Conservation (phyloP, 768 basidiomycete species). For the Hericium erinaceus region DNA sequence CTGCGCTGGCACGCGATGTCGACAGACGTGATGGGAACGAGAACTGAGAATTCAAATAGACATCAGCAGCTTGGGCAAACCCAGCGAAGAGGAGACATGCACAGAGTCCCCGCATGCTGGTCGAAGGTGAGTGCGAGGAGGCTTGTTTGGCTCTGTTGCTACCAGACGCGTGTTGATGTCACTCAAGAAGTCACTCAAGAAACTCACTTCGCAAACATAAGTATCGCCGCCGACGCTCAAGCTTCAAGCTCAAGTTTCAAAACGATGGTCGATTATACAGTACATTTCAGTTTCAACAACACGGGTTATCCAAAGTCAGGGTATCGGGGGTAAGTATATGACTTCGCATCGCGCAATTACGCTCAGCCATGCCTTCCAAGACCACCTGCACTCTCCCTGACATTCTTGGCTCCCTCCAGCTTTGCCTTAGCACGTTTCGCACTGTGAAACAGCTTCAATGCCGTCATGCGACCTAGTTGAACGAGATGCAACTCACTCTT, state of each 20-base stretch:
- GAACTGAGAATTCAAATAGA: slow-evolving; percentile 8
- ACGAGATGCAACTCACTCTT: slow-evolving; percentile 1
- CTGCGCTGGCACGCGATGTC: slow-evolving; percentile 35
- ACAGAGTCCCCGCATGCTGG: slow-evolving; percentile 7
- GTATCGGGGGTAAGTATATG: background rate
- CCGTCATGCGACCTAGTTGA: background rate
- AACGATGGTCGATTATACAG: background rate
- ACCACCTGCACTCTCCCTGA: slow-evolving; percentile 1
- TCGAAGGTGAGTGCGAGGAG: background rate
- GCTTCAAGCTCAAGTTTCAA: background rate
- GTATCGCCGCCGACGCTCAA: too few species aligned
- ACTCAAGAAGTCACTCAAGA: background rate
- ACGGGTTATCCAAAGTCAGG: background rate
- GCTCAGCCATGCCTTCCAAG: slow-evolving; percentile 10
- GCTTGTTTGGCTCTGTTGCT: slow-evolving; percentile 1
- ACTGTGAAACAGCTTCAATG: background rate
- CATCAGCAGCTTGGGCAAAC: slow-evolving; percentile 8
- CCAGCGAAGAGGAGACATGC: slow-evolving; percentile 3
- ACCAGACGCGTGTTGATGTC: background rate
- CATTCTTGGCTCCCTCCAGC: slow-evolving; percentile 1
- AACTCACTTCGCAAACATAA: background rate
- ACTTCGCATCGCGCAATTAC: background rate
- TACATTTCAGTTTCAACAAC: background rate
- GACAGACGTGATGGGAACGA: background rate
- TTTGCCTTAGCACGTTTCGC: slow-evolving; percentile 2